phyloP scores from a whole-genome alignment of 495 filamentous ascomycete genomes.

The Ascobolus immersus region DNA sequence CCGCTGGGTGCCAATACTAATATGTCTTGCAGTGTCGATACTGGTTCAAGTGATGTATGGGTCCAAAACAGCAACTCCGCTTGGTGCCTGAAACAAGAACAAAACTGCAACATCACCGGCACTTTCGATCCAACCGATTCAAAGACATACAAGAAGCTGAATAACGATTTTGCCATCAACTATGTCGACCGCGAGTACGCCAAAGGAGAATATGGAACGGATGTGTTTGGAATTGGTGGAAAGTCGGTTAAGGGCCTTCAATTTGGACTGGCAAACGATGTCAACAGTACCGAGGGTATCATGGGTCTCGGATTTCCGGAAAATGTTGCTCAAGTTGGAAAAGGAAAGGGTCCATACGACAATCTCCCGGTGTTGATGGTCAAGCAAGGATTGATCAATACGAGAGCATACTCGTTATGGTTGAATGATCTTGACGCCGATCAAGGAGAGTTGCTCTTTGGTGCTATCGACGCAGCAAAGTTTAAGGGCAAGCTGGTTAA shows the following conservation, averaged over 20 bases:
- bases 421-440: conserved; percentile 41
- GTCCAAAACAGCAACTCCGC: conserved; percentile 40
- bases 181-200: conserved; percentile 76
- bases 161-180: conserved; percentile 62
- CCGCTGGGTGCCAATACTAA: conserved; percentile 1
- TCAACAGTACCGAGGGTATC: conserved; percentile 49
- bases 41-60: conserved; percentile 80
- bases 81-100: conserved; percentile 24
- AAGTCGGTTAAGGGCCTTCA: conserved; percentile 38
- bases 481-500: conserved; percentile 46
- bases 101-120: conserved; percentile 32
- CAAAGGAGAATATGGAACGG: conserved; percentile 57
- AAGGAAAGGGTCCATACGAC: conserved; percentile 33
- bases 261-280: conserved; percentile 64
- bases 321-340: conserved; percentile 56
- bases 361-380: conserved; percentile 61
- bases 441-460: conserved; percentile 68
- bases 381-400: conserved; percentile 40
- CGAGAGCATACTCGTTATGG: conserved; percentile 73
- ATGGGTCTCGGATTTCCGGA: conserved; percentile 69
- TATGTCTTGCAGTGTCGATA: conserved; percentile 29
- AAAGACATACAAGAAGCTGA: conserved; percentile 54
- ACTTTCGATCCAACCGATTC: conserved; percentile 51
- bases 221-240: conserved; percentile 45
- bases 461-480: conserved; percentile 64